These are phyloP conservation scores for Bolboschoenoplectus hybrid DNA, from an alignment of 202 grass and related monocot species.

Conservation along the genomic window DNA sequence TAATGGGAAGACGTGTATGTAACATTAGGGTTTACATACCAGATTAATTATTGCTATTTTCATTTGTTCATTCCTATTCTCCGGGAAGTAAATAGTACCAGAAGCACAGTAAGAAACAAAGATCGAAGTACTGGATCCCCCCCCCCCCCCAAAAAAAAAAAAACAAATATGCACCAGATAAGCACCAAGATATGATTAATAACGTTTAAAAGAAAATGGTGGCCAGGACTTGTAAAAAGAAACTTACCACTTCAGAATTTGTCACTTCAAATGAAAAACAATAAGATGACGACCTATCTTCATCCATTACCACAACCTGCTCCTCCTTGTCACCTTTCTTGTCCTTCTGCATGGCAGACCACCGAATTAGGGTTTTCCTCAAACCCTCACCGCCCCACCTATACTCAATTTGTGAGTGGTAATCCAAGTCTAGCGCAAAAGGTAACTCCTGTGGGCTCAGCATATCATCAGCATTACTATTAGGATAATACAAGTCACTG, in stretches of 20 bases:
- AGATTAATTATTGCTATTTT: conserved; percentile 5
- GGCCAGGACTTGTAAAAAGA: conserved; percentile 20
- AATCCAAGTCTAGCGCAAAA: conserved; percentile 75
- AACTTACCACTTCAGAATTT: conserved; percentile 79
- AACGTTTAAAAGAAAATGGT: background rate
- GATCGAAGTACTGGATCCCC: background rate
- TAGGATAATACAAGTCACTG: conserved; percentile 88
- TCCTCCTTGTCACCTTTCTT: conserved; percentile 73
- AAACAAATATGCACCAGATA: background rate
- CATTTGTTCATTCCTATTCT: background rate
- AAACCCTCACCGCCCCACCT: conserved; percentile 96
- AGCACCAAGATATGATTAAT: conserved; percentile 26
- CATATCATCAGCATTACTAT: conserved; percentile 56
- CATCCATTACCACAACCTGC: conserved; percentile 85
- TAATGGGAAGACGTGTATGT: conserved; percentile 1
- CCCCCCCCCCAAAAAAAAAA: too few relatives aligned
- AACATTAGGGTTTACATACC: conserved; percentile 1
- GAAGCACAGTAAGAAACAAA: conserved; percentile 9
- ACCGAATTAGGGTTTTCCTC: conserved; percentile 91
- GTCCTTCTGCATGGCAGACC: conserved; percentile 70
- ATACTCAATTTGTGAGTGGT: conserved; percentile 97
- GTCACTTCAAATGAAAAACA: conserved; percentile 90
- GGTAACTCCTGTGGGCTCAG: conserved; percentile 61
- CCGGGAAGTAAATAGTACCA: conserved; percentile 20
- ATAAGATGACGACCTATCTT: conserved; percentile 80